Percentiles rank a stretch among this genome's conserved stretches.
Conservation (phyloP, 2,329 filamentous ascomycete genomes). For the Colletotrichum sp. region DNA sequence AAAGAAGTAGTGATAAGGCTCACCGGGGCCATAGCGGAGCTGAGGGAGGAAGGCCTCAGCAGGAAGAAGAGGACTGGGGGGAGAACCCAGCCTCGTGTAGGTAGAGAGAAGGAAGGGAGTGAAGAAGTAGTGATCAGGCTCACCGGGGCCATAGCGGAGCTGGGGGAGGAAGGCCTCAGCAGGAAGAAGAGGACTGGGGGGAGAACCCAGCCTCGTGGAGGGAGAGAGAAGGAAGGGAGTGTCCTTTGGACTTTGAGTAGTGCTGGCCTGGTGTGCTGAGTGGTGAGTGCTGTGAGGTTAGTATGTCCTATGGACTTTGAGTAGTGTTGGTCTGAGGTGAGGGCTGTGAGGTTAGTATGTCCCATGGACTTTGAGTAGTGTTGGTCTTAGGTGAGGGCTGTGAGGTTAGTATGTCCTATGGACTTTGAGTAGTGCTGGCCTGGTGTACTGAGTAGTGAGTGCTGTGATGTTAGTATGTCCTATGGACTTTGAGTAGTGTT, state of each 20-base stretch:
- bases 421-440: no score
- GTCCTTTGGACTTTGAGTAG: background rate
- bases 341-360: no score
- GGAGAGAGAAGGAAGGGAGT: background rate
- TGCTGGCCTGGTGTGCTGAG: no score
- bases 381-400: background rate
- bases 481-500: background rate
- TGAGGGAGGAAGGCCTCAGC: background rate
- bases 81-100: background rate
- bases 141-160: background rate
- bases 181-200: background rate
- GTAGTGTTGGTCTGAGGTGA: no score
- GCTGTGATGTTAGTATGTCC: background rate
- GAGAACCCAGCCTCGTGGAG: background rate
- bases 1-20: background rate
- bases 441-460: no score
- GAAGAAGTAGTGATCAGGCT: background rate
- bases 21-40: background rate
- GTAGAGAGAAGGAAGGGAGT: background rate
- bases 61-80: background rate
- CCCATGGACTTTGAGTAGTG: background rate
- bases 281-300: no score
- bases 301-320: no score
- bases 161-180: background rate
- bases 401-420: no score